Evolutionary conservation across 2,329 filamentous ascomycete genomes (phyloP).

Genomic region (Colletotrichum destructivum): DNA sequence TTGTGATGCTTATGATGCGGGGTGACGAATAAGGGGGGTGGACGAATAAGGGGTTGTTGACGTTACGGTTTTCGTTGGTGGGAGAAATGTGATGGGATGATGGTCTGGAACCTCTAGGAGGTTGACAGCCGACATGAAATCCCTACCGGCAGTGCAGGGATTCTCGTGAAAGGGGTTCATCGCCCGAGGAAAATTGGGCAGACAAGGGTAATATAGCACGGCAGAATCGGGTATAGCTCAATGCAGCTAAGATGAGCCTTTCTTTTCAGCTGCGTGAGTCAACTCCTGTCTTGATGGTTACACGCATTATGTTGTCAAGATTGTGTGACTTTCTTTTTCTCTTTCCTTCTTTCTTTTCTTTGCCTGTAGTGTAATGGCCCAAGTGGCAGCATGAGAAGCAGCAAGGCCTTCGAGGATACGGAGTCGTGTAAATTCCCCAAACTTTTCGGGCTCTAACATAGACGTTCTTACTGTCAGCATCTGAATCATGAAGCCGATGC

Average conservation of each 20-base stretch:
- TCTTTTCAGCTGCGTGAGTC: background rate
- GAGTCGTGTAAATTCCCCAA: too few relatives aligned
- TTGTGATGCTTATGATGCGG: too few relatives aligned
- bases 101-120: slow-evolving; percentile 17
- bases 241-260: background rate
- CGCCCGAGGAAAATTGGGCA: background rate
- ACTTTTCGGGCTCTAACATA: background rate
- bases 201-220: background rate
- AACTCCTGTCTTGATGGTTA: too few relatives aligned
- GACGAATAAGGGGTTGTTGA: too few relatives aligned
- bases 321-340: too few relatives aligned
- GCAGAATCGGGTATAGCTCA: slow-evolving; percentile 19
- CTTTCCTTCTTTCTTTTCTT: too few relatives aligned
- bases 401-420: too few relatives aligned
- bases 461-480: background rate
- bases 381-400: too few relatives aligned
- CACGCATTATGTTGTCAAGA: too few relatives aligned
- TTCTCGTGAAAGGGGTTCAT: slow-evolving; percentile 1
- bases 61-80: background rate
- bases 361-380: too few relatives aligned
- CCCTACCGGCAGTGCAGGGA: background rate
- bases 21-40: too few relatives aligned
- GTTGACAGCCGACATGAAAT: background rate
- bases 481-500: background rate
- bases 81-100: too few relatives aligned